Conservation (phyloP, 1,139 yeast genomes). For the Waltiozyma sp. region DNA sequence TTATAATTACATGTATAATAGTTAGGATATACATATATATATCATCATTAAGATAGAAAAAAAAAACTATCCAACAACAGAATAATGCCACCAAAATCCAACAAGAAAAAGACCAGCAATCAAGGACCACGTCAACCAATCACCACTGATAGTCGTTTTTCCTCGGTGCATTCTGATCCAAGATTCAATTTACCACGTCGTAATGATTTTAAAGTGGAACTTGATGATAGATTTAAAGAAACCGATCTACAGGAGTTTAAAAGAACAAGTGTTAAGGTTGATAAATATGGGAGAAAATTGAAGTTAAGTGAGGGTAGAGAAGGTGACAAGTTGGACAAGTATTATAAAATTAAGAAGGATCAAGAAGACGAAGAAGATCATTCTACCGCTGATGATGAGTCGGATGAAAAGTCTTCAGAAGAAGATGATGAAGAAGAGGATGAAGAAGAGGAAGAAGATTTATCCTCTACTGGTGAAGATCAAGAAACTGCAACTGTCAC, state of each 20-base stretch:
- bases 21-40: no score
- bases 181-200: slow-evolving; percentile 68
- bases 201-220: slow-evolving; percentile 60
- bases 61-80: no score
- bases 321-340: slow-evolving; percentile 42
- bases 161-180: slow-evolving; percentile 77
- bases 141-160: slow-evolving; percentile 63
- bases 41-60: no score
- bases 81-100: not conserved
- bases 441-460: slow-evolving; percentile 16
- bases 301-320: slow-evolving; percentile 24
- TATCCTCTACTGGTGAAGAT: slow-evolving; percentile 9
- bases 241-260: slow-evolving; percentile 56
- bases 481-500: slow-evolving; percentile 11
- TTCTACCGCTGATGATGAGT: slow-evolving; percentile 11
- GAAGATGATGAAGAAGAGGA: slow-evolving; percentile 19
- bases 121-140: slow-evolving; percentile 21
- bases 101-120: slow-evolving; percentile 2
- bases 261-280: slow-evolving; percentile 49
- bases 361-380: slow-evolving; percentile 18
- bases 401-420: slow-evolving; percentile 19
- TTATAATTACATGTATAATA: not conserved
- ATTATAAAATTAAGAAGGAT: slow-evolving; percentile 36
- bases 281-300: slow-evolving; percentile 67
- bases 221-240: slow-evolving; percentile 79